A percentile compares a stretch with the other conserved stretches of the same genome.
These are phyloP conservation scores for Cyathus striatus DNA, from an alignment of 768 basidiomycete genomes.

Conservation along the genomic window DNA sequence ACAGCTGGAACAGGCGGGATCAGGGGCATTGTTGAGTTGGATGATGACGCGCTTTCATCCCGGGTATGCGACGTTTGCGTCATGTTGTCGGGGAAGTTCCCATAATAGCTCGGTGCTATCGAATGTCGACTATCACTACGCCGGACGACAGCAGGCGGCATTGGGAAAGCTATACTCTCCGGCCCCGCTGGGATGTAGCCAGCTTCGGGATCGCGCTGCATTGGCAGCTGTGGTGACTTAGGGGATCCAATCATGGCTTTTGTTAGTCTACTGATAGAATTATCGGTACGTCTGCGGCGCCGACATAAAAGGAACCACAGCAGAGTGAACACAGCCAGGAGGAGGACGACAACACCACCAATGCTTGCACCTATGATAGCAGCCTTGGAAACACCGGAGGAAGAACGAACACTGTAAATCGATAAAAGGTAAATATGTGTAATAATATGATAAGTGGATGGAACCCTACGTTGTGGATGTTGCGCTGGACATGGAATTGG, in stretches of 20 bases:
- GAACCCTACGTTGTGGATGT: background rate
- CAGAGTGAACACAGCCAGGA: conserved; percentile 12
- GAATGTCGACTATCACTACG: conserved; percentile 19
- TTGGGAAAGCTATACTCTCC: conserved; percentile 18
- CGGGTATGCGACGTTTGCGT: conserved; percentile 10
- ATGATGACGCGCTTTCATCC: conserved; percentile 14
- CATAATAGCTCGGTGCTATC: conserved; percentile 35
- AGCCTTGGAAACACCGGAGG: conserved; percentile 13
- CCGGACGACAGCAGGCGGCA: conserved; percentile 12
- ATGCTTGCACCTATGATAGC: conserved; percentile 12
- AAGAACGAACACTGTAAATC: conserved; percentile 2
- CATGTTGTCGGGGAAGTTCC: conserved; percentile 13
- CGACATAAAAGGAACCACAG: conserved; percentile 18
- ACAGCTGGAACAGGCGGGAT: conserved; percentile 15
- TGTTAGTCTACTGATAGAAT: background rate
- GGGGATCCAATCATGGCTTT: conserved; percentile 16
- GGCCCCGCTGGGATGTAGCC: conserved; percentile 11
- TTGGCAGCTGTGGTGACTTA: conserved; percentile 24
- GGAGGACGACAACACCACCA: conserved; percentile 5
- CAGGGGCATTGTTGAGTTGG: conserved; percentile 18
- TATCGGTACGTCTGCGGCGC: conserved; percentile 16
- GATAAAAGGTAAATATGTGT: background rate
- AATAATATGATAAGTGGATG: background rate
- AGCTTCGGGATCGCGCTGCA: conserved; percentile 24
- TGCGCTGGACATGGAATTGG: conserved; percentile 4